Evolutionary conservation across 345 rosid genomes (phyloP).

Genomic region (Corchorus olitorius): DNA sequence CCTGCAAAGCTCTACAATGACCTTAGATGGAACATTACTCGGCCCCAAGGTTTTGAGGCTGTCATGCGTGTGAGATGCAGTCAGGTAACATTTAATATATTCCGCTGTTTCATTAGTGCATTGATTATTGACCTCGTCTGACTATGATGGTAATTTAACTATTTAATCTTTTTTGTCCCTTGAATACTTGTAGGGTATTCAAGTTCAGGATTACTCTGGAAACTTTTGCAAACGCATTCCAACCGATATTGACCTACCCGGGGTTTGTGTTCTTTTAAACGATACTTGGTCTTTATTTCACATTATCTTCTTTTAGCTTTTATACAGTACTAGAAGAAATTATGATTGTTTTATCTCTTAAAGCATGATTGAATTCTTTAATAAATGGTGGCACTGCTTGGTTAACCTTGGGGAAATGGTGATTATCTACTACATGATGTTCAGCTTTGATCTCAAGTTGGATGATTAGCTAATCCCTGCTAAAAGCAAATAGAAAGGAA

Average conservation of each 20-base stretch:
- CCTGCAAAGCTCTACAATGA: slow-evolving; percentile 95
- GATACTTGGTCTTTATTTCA: slow-evolving; percentile 2
- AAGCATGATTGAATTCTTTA: background rate
- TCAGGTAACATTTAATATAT: slow-evolving; percentile 53
- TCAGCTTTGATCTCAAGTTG: background rate
- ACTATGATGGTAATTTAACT: slow-evolving; percentile 16
- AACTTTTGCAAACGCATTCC: slow-evolving; percentile 98
- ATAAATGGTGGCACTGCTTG: background rate
- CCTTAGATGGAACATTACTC: slow-evolving; percentile 95
- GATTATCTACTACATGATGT: background rate
- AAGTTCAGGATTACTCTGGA: slow-evolving; percentile 93
- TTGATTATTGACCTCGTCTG: background rate
- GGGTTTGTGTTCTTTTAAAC: slow-evolving; percentile 55
- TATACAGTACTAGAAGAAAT: background rate
- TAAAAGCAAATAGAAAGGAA: background rate
- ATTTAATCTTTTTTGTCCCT: background rate
- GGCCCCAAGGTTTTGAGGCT: slow-evolving; percentile 99
- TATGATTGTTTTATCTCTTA: slow-evolving; percentile 5
- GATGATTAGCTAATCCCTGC: background rate
- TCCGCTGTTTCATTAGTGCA: background rate
- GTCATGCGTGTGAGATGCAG: slow-evolving; percentile 98
- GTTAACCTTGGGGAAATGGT: background rate
- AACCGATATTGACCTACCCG: slow-evolving; percentile 90
- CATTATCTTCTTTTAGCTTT: slow-evolving; percentile 3
- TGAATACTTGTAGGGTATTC: slow-evolving; percentile 73